Conservation (phyloP, 495 filamentous ascomycete species). For the Aspergillus nanangensis region DNA sequence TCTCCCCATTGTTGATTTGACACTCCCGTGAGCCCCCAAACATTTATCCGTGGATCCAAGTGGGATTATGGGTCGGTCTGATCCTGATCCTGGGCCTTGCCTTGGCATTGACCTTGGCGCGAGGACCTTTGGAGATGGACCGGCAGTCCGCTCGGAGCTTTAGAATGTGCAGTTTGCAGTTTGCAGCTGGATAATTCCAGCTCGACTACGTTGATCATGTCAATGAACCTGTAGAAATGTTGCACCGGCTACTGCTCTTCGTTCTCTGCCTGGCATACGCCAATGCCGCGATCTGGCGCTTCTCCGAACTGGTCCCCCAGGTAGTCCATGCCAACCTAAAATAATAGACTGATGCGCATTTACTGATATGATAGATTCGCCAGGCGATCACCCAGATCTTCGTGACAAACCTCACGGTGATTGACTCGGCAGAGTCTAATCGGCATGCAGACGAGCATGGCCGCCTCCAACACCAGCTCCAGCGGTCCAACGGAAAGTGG, state of each 20-base stretch:
- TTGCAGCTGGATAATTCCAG: too few relatives aligned
- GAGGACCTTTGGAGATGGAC: too few relatives aligned
- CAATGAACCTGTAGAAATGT: not conserved
- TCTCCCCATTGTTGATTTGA: too few relatives aligned
- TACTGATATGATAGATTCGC: not conserved
- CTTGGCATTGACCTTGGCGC: too few relatives aligned
- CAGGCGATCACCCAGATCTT: constrained; percentile 9
- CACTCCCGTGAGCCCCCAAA: too few relatives aligned
- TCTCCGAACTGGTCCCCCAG: not conserved
- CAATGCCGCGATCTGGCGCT: not conserved
- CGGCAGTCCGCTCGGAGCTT: too few relatives aligned
- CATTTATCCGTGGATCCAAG: too few relatives aligned
- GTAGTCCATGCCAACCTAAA: too few relatives aligned
- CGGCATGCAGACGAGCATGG: constrained; percentile 8
- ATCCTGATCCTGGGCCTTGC: too few relatives aligned
- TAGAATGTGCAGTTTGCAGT: too few relatives aligned
- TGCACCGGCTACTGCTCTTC: not conserved
- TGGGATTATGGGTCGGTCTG: too few relatives aligned
- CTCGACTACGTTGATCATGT: too few relatives aligned
- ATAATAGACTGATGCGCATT: not conserved
- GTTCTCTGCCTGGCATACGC: not conserved
- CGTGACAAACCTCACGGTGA: constrained; percentile 10
- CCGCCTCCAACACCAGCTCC: constrained; percentile 9
- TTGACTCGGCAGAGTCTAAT: not conserved
- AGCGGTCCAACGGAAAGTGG: constrained; percentile 14